phyloP scores from a whole-genome alignment of 257 asterid genomes.

The Coffea eugenioides region DNA sequence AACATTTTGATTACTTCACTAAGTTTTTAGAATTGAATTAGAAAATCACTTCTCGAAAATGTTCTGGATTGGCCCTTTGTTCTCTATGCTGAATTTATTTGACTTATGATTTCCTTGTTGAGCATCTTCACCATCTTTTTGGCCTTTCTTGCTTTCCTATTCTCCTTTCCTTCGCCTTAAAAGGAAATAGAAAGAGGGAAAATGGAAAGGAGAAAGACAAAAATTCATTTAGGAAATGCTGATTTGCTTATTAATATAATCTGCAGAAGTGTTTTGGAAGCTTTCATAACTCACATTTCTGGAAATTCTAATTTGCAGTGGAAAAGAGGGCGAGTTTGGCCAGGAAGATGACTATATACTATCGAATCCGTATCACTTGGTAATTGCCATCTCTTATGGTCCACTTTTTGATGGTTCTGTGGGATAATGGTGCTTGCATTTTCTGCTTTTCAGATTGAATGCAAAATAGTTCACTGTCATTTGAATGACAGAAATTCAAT shows the following conservation, averaged over 20 bases:
- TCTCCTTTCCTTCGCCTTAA: background rate
- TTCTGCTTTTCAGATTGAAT: background rate
- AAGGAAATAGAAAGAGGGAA: background rate
- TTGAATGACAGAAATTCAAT: background rate
- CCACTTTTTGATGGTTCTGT: background rate
- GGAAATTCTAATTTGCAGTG: constrained; percentile 49
- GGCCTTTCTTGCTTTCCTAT: background rate
- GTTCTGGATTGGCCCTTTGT: background rate
- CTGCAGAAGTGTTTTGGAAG: background rate
- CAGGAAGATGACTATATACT: constrained; percentile 83
- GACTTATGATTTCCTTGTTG: background rate
- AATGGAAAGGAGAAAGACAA: background rate
- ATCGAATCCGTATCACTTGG: constrained; percentile 97
- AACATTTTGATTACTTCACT: background rate
- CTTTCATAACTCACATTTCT: constrained; percentile 20
- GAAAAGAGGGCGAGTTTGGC: constrained; percentile 79
- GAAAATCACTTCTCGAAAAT: background rate
- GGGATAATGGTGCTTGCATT: background rate
- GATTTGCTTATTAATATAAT: background rate
- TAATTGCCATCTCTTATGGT: constrained; percentile 31
- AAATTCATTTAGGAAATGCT: background rate
- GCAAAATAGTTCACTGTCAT: background rate
- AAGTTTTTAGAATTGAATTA: background rate
- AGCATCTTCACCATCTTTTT: background rate
- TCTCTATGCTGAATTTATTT: background rate